Evolutionary conservation across 176 grass and related monocot species (phyloP), one percentile per base, ranked within the genome.

Genomic region (Elymus sibiricus): DNA sequence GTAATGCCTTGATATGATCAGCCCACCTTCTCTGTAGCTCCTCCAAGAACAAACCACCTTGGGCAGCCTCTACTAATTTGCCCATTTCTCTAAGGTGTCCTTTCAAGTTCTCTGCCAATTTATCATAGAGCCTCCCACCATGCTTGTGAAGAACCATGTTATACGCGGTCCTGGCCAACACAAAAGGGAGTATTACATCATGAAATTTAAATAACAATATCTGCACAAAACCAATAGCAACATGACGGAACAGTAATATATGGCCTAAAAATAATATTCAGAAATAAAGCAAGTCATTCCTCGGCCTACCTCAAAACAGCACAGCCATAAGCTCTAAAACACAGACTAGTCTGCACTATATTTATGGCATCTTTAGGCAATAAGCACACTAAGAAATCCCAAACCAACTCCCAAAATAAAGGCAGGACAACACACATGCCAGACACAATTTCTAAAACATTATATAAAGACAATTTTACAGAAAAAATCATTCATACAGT

Each of bases 61-160:
- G 78, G 16, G 60, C 61, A 66, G 61, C 9, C 78, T 80, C 78
- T 46, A 80, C 26, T 66, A 4, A 80, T 80, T 27, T 80, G 25
- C 39, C 17, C 78, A 66, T 80, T 15, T 80, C 61, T 46, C 4
- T 31, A 17, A 80, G 38, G 16, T 80, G 78, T 32, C 17, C 61
- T 47, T 46, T 80, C 78, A 80, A 47, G 61, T 29, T 65, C 25
- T 80, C 26, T 66, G 10, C 29, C 10, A 80, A 26, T 9, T 80
- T 80, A 22, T 80, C 61, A 2, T 80, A 80, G 6, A 80, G 78
- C 17, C 7, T 32, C 5, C 5, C 7, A 32, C 61, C 78, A 80
- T 80, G 78, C 78, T 80, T 80, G n/a, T 65, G 24, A 80, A 80
- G 60, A 22, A 80, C 78, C 78, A 80, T 29, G 61, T 80, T 80